These are phyloP conservation scores for Larix sibirica DNA, from an alignment of 83 land plant species.

Conservation along the genomic window DNA sequence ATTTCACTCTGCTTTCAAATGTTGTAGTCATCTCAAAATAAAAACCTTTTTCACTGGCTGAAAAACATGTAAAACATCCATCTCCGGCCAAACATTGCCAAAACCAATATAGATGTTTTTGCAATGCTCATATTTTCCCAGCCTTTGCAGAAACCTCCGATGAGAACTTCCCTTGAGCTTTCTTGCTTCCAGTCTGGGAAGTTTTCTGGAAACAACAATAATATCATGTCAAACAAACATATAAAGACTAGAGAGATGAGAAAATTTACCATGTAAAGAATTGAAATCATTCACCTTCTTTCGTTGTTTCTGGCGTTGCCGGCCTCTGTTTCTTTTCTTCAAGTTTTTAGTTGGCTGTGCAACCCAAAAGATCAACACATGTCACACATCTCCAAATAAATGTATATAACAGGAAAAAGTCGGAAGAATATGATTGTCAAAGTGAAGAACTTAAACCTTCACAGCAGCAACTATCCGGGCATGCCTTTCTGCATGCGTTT, in stretches of 20 bases:
- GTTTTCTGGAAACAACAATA: background rate
- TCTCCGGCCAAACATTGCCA: background rate
- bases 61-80: background rate
- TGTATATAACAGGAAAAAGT: background rate
- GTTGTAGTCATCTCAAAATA: background rate
- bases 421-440: background rate
- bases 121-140: constrained; percentile 3
- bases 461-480: constrained; percentile 44
- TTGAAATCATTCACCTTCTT: background rate
- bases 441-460: background rate
- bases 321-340: constrained; percentile 5
- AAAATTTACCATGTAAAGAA: too few relatives aligned
- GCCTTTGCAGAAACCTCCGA: constrained; percentile 4
- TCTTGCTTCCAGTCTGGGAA: background rate
- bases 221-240: background rate
- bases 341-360: background rate
- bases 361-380: background rate
- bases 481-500: constrained; percentile 76
- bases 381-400: background rate
- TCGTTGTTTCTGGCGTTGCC: constrained; percentile 7
- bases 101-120: background rate
- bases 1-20: constrained; percentile 3
- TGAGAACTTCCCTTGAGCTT: background rate
- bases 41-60: constrained; percentile 3
- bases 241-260: background rate